Evolutionary conservation across 2,329 filamentous ascomycete species (phyloP).

Genomic region (Didymosphaeria variabile): DNA sequence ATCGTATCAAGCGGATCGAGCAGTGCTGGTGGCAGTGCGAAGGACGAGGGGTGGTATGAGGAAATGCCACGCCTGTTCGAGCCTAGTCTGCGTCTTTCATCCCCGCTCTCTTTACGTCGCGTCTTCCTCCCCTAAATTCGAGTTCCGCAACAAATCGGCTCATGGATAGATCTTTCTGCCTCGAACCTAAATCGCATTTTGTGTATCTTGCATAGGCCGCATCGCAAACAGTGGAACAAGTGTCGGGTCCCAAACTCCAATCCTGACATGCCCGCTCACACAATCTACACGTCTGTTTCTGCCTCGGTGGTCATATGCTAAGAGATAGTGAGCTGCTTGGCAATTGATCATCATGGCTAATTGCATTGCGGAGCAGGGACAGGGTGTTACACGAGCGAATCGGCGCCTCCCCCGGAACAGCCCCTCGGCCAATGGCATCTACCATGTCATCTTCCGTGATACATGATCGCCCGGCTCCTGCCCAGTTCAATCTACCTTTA

Average conservation of each 20-base stretch:
- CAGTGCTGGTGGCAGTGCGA: too few species aligned
- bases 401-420: constrained; percentile 3
- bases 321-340: neutral
- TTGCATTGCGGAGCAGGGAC: constrained; percentile 25
- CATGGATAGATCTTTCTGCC: neutral
- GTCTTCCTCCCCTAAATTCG: neutral
- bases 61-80: neutral
- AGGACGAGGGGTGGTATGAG: neutral
- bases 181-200: neutral
- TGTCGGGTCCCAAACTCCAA: neutral
- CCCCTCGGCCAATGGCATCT: constrained; percentile 22
- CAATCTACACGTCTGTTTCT: neutral
- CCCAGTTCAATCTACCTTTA: constrained; percentile 24
- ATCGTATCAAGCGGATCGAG: neutral
- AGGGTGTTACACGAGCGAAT: constrained; percentile 20
- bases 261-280: neutral
- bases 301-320: neutral
- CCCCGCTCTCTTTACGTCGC: neutral
- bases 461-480: constrained; percentile 15
- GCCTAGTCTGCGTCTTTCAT: neutral
- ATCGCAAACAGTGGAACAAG: neutral
- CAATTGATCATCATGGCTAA: constrained; percentile 22
- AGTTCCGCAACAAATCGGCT: neutral
- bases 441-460: constrained; percentile 18
- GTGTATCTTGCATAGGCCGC: neutral